phyloP scores from a whole-genome alignment of 2,329 filamentous ascomycete genomes.

The Ascochyta pisi region DNA sequence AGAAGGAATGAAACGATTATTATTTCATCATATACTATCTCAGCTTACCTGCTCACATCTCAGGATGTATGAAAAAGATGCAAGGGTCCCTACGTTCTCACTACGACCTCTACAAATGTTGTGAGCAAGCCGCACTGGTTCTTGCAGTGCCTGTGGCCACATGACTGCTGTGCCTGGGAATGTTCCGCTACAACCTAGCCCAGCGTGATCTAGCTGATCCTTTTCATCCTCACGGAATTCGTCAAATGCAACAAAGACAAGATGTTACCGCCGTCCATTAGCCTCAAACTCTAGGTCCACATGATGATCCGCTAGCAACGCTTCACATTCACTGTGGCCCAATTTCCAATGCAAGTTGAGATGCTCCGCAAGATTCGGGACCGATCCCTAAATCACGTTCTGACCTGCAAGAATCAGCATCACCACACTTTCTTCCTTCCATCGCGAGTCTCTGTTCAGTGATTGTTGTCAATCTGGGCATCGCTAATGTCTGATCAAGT shows the following conservation, averaged over 20 bases:
- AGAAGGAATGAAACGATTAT: no score
- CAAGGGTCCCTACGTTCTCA: neutral
- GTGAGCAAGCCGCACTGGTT: slow-evolving; percentile 13
- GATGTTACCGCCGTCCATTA: slow-evolving; percentile 7
- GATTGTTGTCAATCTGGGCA: neutral
- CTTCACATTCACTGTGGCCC: slow-evolving; percentile 1
- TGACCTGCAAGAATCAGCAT: slow-evolving; percentile 1
- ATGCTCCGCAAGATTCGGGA: neutral
- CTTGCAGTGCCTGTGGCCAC: slow-evolving; percentile 1
- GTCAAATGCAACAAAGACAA: slow-evolving; percentile 6
- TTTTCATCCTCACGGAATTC: slow-evolving; percentile 1
- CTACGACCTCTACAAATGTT: neutral
- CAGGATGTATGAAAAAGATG: slow-evolving; percentile 3
- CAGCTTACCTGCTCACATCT: neutral
- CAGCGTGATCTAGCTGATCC: slow-evolving; percentile 3
- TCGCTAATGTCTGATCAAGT: neutral
- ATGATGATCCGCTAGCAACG: slow-evolving; percentile 9
- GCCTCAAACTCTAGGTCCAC: slow-evolving; percentile 1
- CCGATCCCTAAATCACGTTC: neutral
- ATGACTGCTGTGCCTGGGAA: slow-evolving; percentile 7
- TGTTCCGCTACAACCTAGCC: slow-evolving; percentile 4
- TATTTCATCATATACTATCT: neutral
- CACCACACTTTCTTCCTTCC: slow-evolving; percentile 3
- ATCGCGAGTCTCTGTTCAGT: slow-evolving; percentile 3
- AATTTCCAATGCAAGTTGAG: neutral